These are phyloP conservation scores for Aspergillus eucalypticola DNA, from an alignment of 2,329 filamentous ascomycete species.

Conservation along the genomic window DNA sequence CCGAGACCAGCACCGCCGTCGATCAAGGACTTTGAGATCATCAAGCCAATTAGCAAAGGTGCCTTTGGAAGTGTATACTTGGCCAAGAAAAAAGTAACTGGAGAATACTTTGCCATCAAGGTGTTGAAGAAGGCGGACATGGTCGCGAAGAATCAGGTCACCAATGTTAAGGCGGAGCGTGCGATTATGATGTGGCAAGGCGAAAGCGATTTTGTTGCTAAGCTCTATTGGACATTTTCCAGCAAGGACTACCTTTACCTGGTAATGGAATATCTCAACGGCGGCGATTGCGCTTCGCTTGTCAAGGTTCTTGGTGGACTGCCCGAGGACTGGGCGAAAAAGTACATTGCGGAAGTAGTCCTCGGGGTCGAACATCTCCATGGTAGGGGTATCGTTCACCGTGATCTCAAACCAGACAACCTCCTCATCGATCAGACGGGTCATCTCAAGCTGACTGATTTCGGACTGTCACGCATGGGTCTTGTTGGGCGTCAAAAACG, in stretches of 20 bases:
- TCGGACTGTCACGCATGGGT: slow-evolving; percentile 95
- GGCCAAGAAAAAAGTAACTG: slow-evolving; percentile 97
- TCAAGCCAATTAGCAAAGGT: slow-evolving; percentile 98
- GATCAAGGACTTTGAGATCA: slow-evolving; percentile 99
- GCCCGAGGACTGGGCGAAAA: slow-evolving; percentile 96
- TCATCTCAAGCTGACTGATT: slow-evolving; percentile 95
- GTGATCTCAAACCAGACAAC: slow-evolving; percentile 96
- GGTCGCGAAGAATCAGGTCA: slow-evolving; percentile 99
- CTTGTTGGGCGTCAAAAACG: slow-evolving; percentile 94
- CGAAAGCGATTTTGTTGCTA: slow-evolving; percentile 97
- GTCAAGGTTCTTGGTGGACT: slow-evolving; percentile 92
- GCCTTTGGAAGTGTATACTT: slow-evolving; percentile 97
- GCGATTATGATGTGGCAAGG: slow-evolving; percentile 99
- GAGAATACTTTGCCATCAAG: slow-evolving; percentile 98
- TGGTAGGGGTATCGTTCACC: slow-evolving; percentile 90
- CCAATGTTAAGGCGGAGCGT: slow-evolving; percentile 96
- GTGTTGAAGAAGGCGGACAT: slow-evolving; percentile 99
- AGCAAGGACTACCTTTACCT: slow-evolving; percentile 99
- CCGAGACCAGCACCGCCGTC: slow-evolving; percentile 88
- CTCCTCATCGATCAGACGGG: slow-evolving; percentile 95
- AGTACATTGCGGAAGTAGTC: slow-evolving; percentile 93
- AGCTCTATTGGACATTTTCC: slow-evolving; percentile 99
- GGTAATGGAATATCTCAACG: slow-evolving; percentile 99
- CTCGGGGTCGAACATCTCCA: slow-evolving; percentile 97
- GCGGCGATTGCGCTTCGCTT: slow-evolving; percentile 92